Evolutionary conservation across 2,329 filamentous ascomycete genomes (phyloP), one percentile per base, ranked within the genome.

Genomic region (Mycosphaerella sp.): DNA sequence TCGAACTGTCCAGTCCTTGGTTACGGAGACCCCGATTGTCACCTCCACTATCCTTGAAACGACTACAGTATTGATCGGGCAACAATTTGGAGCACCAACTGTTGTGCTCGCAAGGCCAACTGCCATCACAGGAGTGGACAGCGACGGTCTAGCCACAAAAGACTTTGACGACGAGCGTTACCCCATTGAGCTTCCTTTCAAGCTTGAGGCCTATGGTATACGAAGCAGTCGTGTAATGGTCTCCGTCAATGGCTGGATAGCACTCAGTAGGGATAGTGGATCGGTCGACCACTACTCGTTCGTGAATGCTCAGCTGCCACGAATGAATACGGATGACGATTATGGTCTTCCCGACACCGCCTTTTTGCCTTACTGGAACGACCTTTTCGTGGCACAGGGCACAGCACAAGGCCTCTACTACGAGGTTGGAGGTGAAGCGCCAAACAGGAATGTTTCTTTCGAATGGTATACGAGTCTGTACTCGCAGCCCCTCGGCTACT

Each of bases 381-480:
- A 64, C 43, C 53, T 61, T 3, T 58, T 57, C 45, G 52, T 64
- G 7, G 48, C 51, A 34, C 45, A 51, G 21, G 54, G 56, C 43
- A 58, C 56, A 4, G 34, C 52, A 2, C 56, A 63, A 17, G 60
- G 62, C 12, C 55, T 64, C 29, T 64, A 59, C 49, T 63, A 62
- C 26, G 50, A 62, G 36, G 34, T 55, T 10, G 41, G 46, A 14
- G 55, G 58, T 7, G 41, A 48, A 5, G 31, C 39, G 9, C 38
- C 38, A 3, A 53, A 52, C 14, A 29, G 59, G 7, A 55, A 23
- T n/a, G 40, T 58, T 9, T 56, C 59, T 1, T 58, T 59, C 17
- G 60, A 62, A 23, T 62, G 47, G 38, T 61, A 61, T 40, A 54
- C 55, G 6, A 50, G 45, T 3, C 45, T 50, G 8, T 62, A 62